These are phyloP conservation scores for Mikania micrantha DNA, from an alignment of 129 eudicot genomes.

Conservation along the genomic window DNA sequence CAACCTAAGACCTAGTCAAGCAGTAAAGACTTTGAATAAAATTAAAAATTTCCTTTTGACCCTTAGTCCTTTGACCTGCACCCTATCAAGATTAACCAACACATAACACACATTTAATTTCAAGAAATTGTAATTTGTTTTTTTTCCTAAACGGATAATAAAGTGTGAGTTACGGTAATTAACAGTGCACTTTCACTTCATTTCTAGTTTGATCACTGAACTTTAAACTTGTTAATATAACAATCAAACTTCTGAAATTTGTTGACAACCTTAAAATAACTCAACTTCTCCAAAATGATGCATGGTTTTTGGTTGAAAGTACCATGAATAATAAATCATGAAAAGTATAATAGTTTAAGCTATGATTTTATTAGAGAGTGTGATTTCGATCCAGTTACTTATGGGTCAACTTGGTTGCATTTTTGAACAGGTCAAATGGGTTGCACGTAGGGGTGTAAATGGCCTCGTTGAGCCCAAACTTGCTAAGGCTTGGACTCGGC, in stretches of 20 bases:
- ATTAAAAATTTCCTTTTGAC: too few species aligned
- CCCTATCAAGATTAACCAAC: too few species aligned
- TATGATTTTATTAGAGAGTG: background rate
- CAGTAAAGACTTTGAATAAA: too few species aligned
- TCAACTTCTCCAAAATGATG: background rate
- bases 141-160: background rate
- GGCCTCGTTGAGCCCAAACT: too few species aligned
- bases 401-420: background rate
- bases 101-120: constrained; percentile 4
- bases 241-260: background rate
- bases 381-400: background rate
- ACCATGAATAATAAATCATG: background rate
- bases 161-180: background rate
- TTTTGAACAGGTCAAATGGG: background rate
- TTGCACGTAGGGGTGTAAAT: too few species aligned
- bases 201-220: background rate
- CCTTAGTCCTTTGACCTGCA: too few species aligned
- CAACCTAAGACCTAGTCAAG: too few species aligned
- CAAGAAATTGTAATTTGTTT: constrained; percentile 1
- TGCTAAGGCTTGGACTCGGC: too few species aligned
- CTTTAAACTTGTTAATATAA: background rate
- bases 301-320: background rate
- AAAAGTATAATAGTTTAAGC: background rate
- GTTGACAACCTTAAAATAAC: background rate
- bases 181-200: background rate